Base-by-base conservation (phyloP, 257 asterid genomes). In the Ballota nigra region DNA sequence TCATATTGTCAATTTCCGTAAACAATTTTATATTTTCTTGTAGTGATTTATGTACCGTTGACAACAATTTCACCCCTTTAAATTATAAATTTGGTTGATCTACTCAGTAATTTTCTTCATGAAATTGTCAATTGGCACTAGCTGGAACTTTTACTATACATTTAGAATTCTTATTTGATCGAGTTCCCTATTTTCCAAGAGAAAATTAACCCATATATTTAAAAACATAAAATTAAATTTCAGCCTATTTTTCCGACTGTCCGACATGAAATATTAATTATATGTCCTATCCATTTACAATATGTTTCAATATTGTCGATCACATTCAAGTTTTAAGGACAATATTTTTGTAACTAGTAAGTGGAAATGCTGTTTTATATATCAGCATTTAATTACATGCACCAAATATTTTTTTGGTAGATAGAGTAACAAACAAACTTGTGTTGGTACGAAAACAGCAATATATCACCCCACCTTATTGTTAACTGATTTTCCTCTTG, bases 401-500 rank as follows among this genome's bases (percentile, higher is more conserved):
- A 52, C 20, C 71, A 29, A 71, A 76, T 53, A 31, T 56, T 12
- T 36, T 60, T 71, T n/a, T 22, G 65, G 33, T 45, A 8, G 68
- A 76, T 66, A 33, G 71, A 67, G 68, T 51, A 72, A 66, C 78
- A 60, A 72, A 72, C 75, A 43, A 70, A 20, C 59, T 51, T 78
- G 75, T 72, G n/a, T 19, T 26, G 38, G 75, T 78, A 78, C 75
- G 78, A 70, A 67, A 61, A 52, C 72, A 72, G 26, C 78, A 77
- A 58, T 34, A 16, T 8, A n/a, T n/a, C n/a, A n/a, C 18, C 45
- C 67, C 66, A 51, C 65, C 70, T 49, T 66, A 60, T 24, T 66
- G 13, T 5, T 66, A 66, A 49, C 67, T 71, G 67, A 71, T 58
- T 66, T 51, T 20, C 24, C 40, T 52, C 53, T 69, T 55, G 75